Evolutionary conservation across 2,329 filamentous ascomycete species (phyloP), one percentile per base, ranked within the genome.

Genomic region (Xylaria sp.): DNA sequence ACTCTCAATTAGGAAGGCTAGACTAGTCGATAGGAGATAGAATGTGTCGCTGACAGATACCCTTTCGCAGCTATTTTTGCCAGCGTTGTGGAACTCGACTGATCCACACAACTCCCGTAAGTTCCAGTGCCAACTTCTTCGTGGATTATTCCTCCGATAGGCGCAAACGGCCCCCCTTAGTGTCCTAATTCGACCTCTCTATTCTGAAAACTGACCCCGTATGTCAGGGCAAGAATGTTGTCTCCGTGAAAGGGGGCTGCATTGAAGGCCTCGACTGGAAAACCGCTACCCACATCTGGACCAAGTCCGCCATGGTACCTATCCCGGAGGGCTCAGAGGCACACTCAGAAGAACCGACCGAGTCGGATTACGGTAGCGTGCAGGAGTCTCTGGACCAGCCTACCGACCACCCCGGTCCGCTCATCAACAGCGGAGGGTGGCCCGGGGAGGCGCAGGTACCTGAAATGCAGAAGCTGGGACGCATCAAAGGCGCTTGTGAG

Each of bases 191-290:
- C 17, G 11, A 2, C 6, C 36, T 38, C 38, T 31, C 11, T 33
- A 11, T 31, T 36, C 11, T 6, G 31, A 20, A 23, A 2, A 9
- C 49, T 65, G 17, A 68, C 33, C 1, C 3, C 13, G n/a, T 3
- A 54, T 3, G 3, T 2, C 23, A 86, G 86, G 81, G 83, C 11
- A 88, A 90, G 72, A 85, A 86, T 67, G 84, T 89, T 57, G 85
- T 91, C 48, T 88, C 87, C 17, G 85, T 93, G 54, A 92, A 92
- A 75, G 90, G 87, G 11, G 90, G 89, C 48, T 90, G 90, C 74
- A 82, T 93, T 54, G 85, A 89, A 6, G 88, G 86, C 1, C 80
- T 92, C 23, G 85, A 89, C 77, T 88, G 89, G 87, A 81, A 77
- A 13, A 80, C 77, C 3, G 89, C 88, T 33, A 86, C 87, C 71